Evolutionary conservation across 768 basidiomycete species (phyloP), one percentile per base, ranked within the genome.

Genomic region (Trametes elegans): DNA sequence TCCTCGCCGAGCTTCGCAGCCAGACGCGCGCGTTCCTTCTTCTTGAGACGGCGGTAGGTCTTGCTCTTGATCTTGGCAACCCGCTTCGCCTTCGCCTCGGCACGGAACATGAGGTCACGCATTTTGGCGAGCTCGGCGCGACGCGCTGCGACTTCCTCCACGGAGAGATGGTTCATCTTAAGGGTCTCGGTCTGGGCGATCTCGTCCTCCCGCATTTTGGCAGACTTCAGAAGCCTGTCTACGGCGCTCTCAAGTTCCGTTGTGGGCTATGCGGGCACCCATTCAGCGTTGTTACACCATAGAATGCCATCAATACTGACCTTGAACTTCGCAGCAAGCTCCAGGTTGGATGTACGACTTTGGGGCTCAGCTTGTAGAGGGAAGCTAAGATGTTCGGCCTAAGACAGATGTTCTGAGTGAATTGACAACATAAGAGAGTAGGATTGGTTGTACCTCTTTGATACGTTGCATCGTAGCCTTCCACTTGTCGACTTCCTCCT

Each of bases 21-120:
- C 14, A 86, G 71, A 58, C 82, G 83, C 54, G 85, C 88, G 41
- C 80, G 79, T 64, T 88, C 82, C 66, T 89, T 93, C 68, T 90
- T 80, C 65, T 85, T 85, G 42, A 98, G 77, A 60, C 88, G 87
- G 26, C 94, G 79, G 68, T 93, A 98, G 2, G 91, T 84, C 73
- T 93, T 96, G 69, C 88, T 92, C 76, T 98, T 98, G 73, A 99
- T 99, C 74, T 95, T 98, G 19, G 87, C 83, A 16, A 96, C 77
- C 16, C 95, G 83, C 66, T 89, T 89, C 16, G 93, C 90, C 68
- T 96, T 94, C 31, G 82, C 75, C 62, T 98, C 96, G 0, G 93
- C 93, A 5, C 95, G 85, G 73, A 96, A 97, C 76, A 93, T 87
- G 35, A 98, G 78, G 63, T 97, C 95, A 18, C 96, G 87, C 82